These are phyloP conservation scores for Juglanconis juglandina DNA, from an alignment of 2,329 filamentous ascomycete genomes.

Conservation along the genomic window DNA sequence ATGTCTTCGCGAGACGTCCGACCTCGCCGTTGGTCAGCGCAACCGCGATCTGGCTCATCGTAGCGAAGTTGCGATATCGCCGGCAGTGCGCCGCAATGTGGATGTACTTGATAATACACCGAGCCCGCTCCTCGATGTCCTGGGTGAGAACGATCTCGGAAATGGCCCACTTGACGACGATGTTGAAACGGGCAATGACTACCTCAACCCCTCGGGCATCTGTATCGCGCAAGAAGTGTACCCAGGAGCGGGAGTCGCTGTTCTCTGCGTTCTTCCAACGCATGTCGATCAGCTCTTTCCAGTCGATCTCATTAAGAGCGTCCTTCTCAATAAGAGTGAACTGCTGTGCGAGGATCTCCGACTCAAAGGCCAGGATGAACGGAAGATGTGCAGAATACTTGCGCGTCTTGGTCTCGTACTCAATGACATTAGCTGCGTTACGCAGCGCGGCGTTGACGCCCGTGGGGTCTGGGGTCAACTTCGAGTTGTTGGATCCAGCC, in stretches of 20 bases:
- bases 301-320: conserved; percentile 80
- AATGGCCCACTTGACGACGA: conserved; percentile 83
- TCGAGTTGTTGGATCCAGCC: conserved; percentile 29
- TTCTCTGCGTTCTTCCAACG: conserved; percentile 70
- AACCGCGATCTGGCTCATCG: conserved; percentile 76
- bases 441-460: conserved; percentile 35
- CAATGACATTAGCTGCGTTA: conserved; percentile 30
- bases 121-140: conserved; percentile 66
- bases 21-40: conserved; percentile 73
- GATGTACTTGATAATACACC: conserved; percentile 76
- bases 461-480: conserved; percentile 29
- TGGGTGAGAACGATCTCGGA: conserved; percentile 76
- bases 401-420: conserved; percentile 26
- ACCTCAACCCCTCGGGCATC: conserved; percentile 76
- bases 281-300: conserved; percentile 82
- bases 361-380: conserved; percentile 78
- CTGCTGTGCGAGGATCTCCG: conserved; percentile 74
- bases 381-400: conserved; percentile 63
- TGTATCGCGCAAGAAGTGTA: conserved; percentile 71
- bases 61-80: conserved; percentile 76
- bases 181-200: conserved; percentile 81
- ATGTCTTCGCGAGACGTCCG: conserved; percentile 64
- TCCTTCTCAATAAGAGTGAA: conserved; percentile 85
- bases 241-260: conserved; percentile 70
- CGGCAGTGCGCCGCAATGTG: conserved; percentile 77